A percentile compares a stretch with the other conserved stretches of the same genome.
phyloP scores from a whole-genome alignment of 75 land plant genomes.

The Adiantum capillusveneris region DNA sequence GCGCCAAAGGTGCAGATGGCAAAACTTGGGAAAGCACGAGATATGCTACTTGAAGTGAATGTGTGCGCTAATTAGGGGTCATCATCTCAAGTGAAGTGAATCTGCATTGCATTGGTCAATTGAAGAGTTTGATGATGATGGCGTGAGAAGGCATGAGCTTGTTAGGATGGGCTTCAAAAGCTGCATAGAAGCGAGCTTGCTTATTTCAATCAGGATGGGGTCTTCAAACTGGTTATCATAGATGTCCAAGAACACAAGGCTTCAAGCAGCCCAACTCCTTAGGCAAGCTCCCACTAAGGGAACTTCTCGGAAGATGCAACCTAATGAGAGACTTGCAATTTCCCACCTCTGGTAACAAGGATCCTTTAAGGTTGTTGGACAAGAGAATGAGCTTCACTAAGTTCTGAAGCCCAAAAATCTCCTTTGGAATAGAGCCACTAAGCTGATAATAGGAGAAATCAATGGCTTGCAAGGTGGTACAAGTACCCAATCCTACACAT shows the following conservation, averaged over 20 bases:
- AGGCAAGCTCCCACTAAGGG: conserved; percentile 31
- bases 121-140: too few species aligned
- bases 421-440: conserved; percentile 34
- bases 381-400: conserved; percentile 25
- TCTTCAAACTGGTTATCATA: conserved; percentile 18
- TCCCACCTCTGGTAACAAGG: conserved; percentile 27
- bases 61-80: too few species aligned
- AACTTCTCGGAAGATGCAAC: conserved; percentile 32
- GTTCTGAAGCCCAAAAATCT: conserved; percentile 21
- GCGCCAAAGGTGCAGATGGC: too few species aligned
- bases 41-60: too few species aligned
- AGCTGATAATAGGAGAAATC: conserved; percentile 43
- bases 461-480: conserved; percentile 52
- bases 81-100: too few species aligned
- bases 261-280: conserved; percentile 22
- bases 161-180: conserved; percentile 17
- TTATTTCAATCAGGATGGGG: conserved; percentile 15
- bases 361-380: conserved; percentile 28
- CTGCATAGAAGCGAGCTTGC: conserved; percentile 10
- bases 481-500: conserved; percentile 47
- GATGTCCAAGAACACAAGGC: conserved; percentile 9
- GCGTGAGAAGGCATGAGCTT: too few species aligned
- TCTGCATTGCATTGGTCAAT: too few species aligned
- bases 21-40: too few species aligned
- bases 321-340: conserved; percentile 22